Evolutionary conservation across 2,329 filamentous ascomycete genomes (phyloP).

Genomic region (Massarina eburnea): DNA sequence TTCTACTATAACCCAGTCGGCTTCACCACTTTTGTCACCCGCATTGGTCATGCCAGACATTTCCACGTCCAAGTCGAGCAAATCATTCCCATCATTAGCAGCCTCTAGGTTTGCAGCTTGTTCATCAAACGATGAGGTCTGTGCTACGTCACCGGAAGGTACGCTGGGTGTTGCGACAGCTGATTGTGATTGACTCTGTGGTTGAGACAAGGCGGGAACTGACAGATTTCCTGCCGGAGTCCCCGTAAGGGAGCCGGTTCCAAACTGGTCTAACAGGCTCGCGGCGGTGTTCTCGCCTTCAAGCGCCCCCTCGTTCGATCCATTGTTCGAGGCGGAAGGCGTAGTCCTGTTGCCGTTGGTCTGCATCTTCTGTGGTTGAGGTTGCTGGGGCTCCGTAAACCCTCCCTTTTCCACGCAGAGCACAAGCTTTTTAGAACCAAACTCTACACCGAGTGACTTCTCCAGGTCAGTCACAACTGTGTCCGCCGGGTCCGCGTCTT

Average conservation of each 20-base stretch:
- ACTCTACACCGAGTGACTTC: slow-evolving; percentile 65
- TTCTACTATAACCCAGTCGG: slow-evolving; percentile 41
- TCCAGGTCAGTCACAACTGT: slow-evolving; percentile 78
- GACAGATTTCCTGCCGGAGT: slow-evolving; percentile 64
- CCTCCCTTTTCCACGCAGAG: slow-evolving; percentile 78
- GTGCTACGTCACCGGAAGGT: slow-evolving; percentile 19
- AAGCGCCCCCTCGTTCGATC: slow-evolving; percentile 30
- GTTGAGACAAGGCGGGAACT: slow-evolving; percentile 56
- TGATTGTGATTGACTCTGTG: slow-evolving; percentile 61
- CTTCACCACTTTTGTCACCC: slow-evolving; percentile 32
- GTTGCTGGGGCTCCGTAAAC: slow-evolving; percentile 58
- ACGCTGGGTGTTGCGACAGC: slow-evolving; percentile 58
- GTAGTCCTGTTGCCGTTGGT: slow-evolving; percentile 32
- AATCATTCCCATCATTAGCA: slow-evolving; percentile 30
- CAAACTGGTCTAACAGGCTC: slow-evolving; percentile 69
- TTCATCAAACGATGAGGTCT: slow-evolving; percentile 28
- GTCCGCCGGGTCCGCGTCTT: slow-evolving; percentile 57
- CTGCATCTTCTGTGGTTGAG: slow-evolving; percentile 25
- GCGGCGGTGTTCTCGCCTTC: slow-evolving; percentile 52
- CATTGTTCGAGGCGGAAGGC: slow-evolving; percentile 31
- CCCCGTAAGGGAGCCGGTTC: slow-evolving; percentile 61
- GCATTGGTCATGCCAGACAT: slow-evolving; percentile 59
- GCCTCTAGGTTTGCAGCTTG: slow-evolving; percentile 26
- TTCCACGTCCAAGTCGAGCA: slow-evolving; percentile 51
- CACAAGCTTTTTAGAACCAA: slow-evolving; percentile 65